Evolutionary conservation across 2,329 filamentous ascomycete species (phyloP).

Genomic region (Monilinia vaccinii-corymbosi): DNA sequence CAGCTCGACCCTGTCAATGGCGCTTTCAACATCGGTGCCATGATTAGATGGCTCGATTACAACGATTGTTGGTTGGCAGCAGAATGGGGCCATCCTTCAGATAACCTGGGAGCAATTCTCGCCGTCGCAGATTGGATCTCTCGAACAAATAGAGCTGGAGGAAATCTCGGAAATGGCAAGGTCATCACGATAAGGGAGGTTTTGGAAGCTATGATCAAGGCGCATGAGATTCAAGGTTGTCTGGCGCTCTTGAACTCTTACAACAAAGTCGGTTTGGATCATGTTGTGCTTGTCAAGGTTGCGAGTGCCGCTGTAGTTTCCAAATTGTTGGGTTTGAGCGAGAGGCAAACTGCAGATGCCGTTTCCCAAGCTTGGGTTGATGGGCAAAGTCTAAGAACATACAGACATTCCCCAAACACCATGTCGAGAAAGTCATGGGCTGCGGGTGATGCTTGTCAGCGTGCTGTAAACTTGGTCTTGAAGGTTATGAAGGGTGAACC

Average conservation of each 20-base stretch:
- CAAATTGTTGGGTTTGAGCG: slow-evolving; percentile 84
- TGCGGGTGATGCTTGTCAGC: slow-evolving; percentile 94
- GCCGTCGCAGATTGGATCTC: slow-evolving; percentile 97
- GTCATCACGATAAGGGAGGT: slow-evolving; percentile 84
- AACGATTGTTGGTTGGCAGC: slow-evolving; percentile 99
- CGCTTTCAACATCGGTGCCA: slow-evolving; percentile 97
- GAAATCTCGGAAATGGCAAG: slow-evolving; percentile 79
- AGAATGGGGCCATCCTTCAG: slow-evolving; percentile 97
- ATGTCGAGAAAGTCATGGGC: slow-evolving; percentile 99
- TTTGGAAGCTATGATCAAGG: slow-evolving; percentile 97
- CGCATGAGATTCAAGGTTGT: slow-evolving; percentile 97
- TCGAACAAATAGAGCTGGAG: slow-evolving; percentile 68
- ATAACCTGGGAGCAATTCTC: slow-evolving; percentile 95
- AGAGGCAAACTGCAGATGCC: slow-evolving; percentile 88
- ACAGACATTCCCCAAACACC: slow-evolving; percentile 96
- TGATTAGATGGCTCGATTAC: slow-evolving; percentile 99
- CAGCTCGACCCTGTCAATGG: slow-evolving; percentile 91
- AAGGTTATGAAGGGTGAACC: slow-evolving; percentile 89
- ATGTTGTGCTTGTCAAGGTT: slow-evolving; percentile 97
- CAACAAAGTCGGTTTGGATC: slow-evolving; percentile 97
- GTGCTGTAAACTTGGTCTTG: slow-evolving; percentile 81
- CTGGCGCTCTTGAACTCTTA: slow-evolving; percentile 94
- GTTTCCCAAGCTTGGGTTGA: slow-evolving; percentile 98
- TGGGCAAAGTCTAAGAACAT: slow-evolving; percentile 90
- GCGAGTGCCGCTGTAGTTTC: slow-evolving; percentile 89